Conservation (phyloP, 2,329 filamentous ascomycete genomes). For the Colletotrichum brevisporum region DNA sequence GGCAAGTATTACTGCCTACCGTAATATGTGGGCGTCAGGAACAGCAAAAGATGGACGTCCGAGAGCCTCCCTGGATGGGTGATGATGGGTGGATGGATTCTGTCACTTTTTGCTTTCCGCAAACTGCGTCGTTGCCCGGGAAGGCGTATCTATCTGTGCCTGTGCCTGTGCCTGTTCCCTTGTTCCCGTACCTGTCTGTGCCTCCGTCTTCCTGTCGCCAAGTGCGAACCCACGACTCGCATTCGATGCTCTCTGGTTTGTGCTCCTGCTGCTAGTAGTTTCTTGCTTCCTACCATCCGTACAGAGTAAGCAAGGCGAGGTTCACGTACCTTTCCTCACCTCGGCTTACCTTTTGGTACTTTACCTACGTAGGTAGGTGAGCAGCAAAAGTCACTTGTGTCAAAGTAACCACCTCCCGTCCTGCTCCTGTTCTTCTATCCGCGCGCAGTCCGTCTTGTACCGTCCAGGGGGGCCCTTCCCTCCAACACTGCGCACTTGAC, state of each 20-base stretch:
- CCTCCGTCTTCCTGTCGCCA: too few species aligned
- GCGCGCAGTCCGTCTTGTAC: constrained; percentile 14
- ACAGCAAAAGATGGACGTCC: background rate
- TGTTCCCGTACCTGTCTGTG: too few species aligned
- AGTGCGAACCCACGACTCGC: too few species aligned
- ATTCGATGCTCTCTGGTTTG: too few species aligned
- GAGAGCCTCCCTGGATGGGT: too few species aligned
- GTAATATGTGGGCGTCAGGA: background rate
- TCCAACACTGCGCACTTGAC: constrained; percentile 13
- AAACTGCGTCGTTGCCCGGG: background rate
- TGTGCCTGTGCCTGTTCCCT: too few species aligned
- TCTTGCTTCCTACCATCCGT: background rate
- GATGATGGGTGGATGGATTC: background rate
- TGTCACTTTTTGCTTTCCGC: background rate
- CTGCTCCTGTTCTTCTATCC: background rate
- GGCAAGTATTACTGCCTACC: too few species aligned
- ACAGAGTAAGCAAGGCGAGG: background rate
- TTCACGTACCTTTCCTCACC: too few species aligned
- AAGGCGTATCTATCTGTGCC: background rate
- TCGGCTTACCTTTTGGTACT: too few species aligned
- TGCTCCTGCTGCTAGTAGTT: too few species aligned
- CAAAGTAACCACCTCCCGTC: background rate
- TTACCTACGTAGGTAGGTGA: too few species aligned
- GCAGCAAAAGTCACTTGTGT: background rate
- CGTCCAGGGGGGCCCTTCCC: constrained; percentile 25